Base-by-base conservation (phyloP, 495 filamentous ascomycete genomes). In the Tuber microsphaerosporum region DNA sequence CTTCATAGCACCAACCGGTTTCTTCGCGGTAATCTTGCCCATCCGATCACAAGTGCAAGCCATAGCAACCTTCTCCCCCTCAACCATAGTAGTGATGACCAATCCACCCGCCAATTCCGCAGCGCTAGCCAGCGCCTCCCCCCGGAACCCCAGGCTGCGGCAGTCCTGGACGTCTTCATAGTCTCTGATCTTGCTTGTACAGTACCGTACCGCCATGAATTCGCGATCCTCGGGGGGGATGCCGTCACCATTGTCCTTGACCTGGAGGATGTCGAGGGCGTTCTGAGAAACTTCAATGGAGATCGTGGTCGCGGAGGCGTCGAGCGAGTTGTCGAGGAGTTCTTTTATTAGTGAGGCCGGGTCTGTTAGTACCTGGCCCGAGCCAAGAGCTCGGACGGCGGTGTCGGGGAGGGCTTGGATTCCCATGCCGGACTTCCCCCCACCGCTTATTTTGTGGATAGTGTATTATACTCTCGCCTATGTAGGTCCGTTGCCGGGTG, bases 171-270 rank as follows among this genome's bases (percentile, higher is more conserved):
- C 86, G 72, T 98, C 94, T 0, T 90, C 87, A 51, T 92, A 86
- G 34, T 86, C 87, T 34, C 86, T 87, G 79, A 97, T 90, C 83
- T 99, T 99, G 86, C 93, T 97, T 0, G 95, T 97, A 79, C 89
- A 91, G 61, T 91, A 87, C 43, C 89, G 89, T 76, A 86, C 88
- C 75, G 91, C 92, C 7, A 97, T 86, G 61, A 88, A 74, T 16
- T 88, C 85, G 72, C 91, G 89, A 82, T 97, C 94, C 8, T 88
- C 88, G 2, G 87, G 85, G 16, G 87, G 82, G 75, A 99, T 96
- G 1, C 95, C 95, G 76, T 89, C 84, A 37, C 95, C 95, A 84
- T 97, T 97, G 83, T 99, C 95, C 75, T 92, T 91, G 73, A 97
- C 90, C 77, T 94, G 92, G 70, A 99, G 90, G n/a, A 88, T 86